Conservation (phyloP, 495 filamentous ascomycete species). For the Chaetomidium leptoderma region DNA sequence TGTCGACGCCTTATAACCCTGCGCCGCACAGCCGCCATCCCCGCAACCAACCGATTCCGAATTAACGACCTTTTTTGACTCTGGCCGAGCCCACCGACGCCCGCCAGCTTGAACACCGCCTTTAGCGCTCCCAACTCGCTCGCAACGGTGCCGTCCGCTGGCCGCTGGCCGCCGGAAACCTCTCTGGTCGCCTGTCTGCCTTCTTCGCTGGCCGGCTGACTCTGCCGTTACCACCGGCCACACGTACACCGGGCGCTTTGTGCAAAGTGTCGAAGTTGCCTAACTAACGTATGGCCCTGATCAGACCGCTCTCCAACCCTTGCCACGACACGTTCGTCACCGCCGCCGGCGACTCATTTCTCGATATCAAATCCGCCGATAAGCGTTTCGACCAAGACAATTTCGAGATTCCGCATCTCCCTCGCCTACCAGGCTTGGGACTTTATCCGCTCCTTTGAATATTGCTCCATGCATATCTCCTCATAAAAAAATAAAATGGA, state of each 20-base stretch:
- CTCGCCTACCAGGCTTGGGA: constrained; percentile 13
- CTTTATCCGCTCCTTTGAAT: constrained; percentile 23
- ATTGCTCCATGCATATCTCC: constrained; percentile 38
- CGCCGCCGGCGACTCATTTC: constrained; percentile 3
- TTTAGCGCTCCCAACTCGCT: not conserved
- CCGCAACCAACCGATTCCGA: constrained; percentile 12
- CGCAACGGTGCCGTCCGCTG: constrained; percentile 2
- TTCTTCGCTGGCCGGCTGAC: constrained; percentile 1
- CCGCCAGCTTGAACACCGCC: not conserved
- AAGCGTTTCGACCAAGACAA: constrained; percentile 3
- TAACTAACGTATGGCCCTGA: constrained; percentile 32
- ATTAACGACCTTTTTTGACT: constrained; percentile 12
- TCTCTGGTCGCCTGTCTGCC: constrained; percentile 3
- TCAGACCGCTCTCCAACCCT: constrained; percentile 30
- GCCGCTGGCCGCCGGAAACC: constrained; percentile 2
- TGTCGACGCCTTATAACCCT: constrained; percentile 26
- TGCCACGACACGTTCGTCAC: constrained; percentile 23
- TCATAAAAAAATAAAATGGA: constrained; percentile 48
- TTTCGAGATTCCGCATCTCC: not conserved
- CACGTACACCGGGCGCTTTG: constrained; percentile 16
- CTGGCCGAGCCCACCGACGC: constrained; percentile 12
- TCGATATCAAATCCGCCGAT: constrained; percentile 7
- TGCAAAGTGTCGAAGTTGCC: constrained; percentile 26
- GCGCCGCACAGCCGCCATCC: constrained; percentile 24
- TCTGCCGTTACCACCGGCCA: constrained; percentile 15